Conservation (phyloP, 805 yeast species). For the Teunomyces pallodes region DNA sequence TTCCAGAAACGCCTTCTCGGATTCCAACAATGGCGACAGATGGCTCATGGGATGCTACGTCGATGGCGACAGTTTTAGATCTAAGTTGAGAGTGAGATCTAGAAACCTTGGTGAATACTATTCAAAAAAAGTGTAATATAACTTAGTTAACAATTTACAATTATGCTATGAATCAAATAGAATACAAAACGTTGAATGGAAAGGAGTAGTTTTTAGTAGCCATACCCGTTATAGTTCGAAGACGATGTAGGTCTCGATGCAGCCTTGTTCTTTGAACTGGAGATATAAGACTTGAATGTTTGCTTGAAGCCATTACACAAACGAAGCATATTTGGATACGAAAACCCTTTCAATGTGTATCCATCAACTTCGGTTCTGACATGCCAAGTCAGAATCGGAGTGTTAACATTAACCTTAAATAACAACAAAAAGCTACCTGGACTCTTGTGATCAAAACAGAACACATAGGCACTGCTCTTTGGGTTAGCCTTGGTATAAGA, state of each 20-base stretch:
- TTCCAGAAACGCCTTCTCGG: slow-evolving; percentile 48
- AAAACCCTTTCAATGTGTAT: slow-evolving; percentile 70
- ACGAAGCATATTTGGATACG: slow-evolving; percentile 84
- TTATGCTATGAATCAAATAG: slow-evolving; percentile 3
- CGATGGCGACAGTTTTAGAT: slow-evolving; percentile 67
- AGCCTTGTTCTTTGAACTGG: slow-evolving; percentile 10
- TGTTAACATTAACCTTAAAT: slow-evolving; percentile 74
- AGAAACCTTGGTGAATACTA: slow-evolving; percentile 2
- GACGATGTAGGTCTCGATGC: slow-evolving; percentile 15
- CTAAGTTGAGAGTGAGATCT: slow-evolving; percentile 44
- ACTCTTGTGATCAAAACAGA: slow-evolving; percentile 82
- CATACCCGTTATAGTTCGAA: slow-evolving; percentile 21
- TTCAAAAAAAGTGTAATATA: slow-evolving; percentile 1
- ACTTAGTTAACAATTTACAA: background rate
- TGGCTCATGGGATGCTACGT: slow-evolving; percentile 78
- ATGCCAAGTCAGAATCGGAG: slow-evolving; percentile 79
- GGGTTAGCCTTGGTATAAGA: slow-evolving; percentile 90
- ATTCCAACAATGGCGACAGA: slow-evolving; percentile 49
- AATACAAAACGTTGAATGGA: slow-evolving; percentile 4
- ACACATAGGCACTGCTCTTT: slow-evolving; percentile 83
- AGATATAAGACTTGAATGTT: slow-evolving; percentile 37
- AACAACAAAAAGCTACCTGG: slow-evolving; percentile 93
- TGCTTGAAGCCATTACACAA: slow-evolving; percentile 95
- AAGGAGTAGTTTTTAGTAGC: slow-evolving; percentile 13
- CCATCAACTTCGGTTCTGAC: slow-evolving; percentile 90